Percentiles rank a stretch among this genome's conserved stretches.
These are phyloP conservation scores for Pulveroboletus ravenelii DNA, from an alignment of 768 basidiomycete species.

Conservation along the genomic window DNA sequence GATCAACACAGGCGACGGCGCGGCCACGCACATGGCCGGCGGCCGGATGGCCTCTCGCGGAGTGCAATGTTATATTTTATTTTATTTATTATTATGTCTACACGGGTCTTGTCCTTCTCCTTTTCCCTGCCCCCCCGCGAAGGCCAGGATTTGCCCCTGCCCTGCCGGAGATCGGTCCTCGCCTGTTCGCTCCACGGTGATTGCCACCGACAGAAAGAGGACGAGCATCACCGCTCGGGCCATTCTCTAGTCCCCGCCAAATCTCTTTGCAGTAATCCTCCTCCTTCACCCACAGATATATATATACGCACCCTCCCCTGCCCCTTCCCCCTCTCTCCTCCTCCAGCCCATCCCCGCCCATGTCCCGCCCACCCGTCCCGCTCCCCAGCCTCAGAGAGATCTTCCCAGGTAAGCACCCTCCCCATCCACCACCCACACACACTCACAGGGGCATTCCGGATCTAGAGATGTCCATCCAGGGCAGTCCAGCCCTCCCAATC, in stretches of 20 bases:
- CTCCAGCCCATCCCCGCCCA: neutral
- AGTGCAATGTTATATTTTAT: too few species aligned
- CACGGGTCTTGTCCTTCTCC: too few species aligned
- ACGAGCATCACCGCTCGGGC: too few species aligned
- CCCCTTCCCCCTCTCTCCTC: neutral
- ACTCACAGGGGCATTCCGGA: too few species aligned
- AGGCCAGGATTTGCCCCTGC: slow-evolving; percentile 1
- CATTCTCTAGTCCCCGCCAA: too few species aligned
- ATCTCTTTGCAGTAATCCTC: too few species aligned
- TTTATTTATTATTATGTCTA: too few species aligned
- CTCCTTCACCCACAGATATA: slow-evolving; percentile 1
- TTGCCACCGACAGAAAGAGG: slow-evolving; percentile 13
- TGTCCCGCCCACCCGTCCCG: slow-evolving; percentile 28
- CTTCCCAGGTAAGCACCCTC: slow-evolving; percentile 45
- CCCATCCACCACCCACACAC: too few species aligned
- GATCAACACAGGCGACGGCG: slow-evolving; percentile 27
- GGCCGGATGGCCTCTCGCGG: neutral
- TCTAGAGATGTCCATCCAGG: too few species aligned
- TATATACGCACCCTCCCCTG: slow-evolving; percentile 6
- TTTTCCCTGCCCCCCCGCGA: too few species aligned
- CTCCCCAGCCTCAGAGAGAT: slow-evolving; percentile 52
- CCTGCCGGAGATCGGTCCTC: slow-evolving; percentile 14
- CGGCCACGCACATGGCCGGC: slow-evolving; percentile 15
- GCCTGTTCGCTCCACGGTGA: slow-evolving; percentile 17
- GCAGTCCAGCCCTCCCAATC: too few species aligned